These are phyloP conservation scores for Candida anglica DNA, from an alignment of 805 yeast genomes.

Conservation along the genomic window DNA sequence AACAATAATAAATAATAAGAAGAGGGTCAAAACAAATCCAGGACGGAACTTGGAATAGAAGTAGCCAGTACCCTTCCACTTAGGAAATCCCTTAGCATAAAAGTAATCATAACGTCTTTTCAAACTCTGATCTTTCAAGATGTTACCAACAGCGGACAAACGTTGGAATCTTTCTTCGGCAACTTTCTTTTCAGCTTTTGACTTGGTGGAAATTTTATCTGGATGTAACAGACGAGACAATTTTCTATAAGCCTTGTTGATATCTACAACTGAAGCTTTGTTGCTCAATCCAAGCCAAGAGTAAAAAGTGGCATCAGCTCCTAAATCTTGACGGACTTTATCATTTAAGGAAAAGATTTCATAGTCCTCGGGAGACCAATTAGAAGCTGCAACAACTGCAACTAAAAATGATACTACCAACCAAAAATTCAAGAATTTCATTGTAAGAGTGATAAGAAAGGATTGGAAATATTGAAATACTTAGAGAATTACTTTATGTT, in stretches of 20 bases:
- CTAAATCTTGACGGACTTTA: conserved; percentile 59
- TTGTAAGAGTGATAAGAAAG: conserved; percentile 3
- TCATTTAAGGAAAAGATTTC: conserved; percentile 76
- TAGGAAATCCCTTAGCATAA: conserved; percentile 79
- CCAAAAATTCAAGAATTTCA: conserved; percentile 8
- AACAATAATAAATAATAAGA: conserved; percentile 47
- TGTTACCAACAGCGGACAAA: conserved; percentile 70
- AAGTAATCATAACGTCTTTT: conserved; percentile 80
- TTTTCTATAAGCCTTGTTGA: conserved; percentile 65
- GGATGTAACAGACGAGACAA: conserved; percentile 78
- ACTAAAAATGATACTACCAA: conserved; percentile 11
- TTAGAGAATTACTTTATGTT: no score
- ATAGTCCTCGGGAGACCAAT: conserved; percentile 65
- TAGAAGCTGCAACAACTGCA: conserved; percentile 25
- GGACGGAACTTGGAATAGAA: conserved; percentile 68
- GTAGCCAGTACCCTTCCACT: conserved; percentile 68
- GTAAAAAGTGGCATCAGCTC: conserved; percentile 61
- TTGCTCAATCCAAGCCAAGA: conserved; percentile 53
- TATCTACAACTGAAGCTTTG: conserved; percentile 47
- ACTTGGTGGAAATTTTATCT: conserved; percentile 51
- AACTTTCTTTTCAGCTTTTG: conserved; percentile 32
- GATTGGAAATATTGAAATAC: no score
- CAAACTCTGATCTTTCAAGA: conserved; percentile 54
- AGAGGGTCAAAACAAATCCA: conserved; percentile 47
- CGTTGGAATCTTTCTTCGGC: conserved; percentile 75